Conservation (phyloP, 139 green algal species). For the Nannochloris sp. region DNA sequence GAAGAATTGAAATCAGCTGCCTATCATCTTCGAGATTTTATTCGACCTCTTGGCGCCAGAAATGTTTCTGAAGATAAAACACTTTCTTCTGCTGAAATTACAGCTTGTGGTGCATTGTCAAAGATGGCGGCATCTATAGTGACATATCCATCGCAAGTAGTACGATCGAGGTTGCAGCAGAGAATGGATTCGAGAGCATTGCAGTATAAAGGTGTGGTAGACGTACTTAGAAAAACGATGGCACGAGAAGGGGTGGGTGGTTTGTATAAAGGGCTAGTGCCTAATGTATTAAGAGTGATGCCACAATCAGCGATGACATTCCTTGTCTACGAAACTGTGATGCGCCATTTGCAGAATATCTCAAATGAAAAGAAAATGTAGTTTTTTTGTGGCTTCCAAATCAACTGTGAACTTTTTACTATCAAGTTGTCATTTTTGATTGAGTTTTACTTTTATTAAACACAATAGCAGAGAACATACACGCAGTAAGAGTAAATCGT, state of each 20-base stretch:
- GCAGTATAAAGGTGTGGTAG: conserved; percentile 45
- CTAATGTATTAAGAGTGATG: conserved; percentile 69
- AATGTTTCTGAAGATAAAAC: neutral
- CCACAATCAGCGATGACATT: conserved; percentile 68
- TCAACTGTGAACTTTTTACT: neutral
- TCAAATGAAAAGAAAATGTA: neutral
- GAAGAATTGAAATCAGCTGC: conserved; percentile 80
- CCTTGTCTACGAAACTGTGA: conserved; percentile 64
- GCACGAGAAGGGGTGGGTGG: conserved; percentile 48
- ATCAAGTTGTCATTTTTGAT: neutral
- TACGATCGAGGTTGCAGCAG: conserved; percentile 83
- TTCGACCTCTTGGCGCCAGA: neutral
- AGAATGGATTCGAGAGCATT: conserved; percentile 48
- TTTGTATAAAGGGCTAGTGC: conserved; percentile 68
- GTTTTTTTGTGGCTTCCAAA: no score
- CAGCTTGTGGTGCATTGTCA: conserved; percentile 59
- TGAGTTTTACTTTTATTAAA: neutral
- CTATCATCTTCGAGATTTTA: neutral
- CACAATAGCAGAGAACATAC: neutral
- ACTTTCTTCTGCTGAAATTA: conserved; percentile 40
- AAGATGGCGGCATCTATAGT: conserved; percentile 78
- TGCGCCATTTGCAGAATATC: conserved; percentile 12
- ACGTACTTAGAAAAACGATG: conserved; percentile 38
- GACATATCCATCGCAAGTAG: conserved; percentile 86
- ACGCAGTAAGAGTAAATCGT: no score